phyloP scores from a whole-genome alignment of 2,329 filamentous ascomycete genomes.

The Knufia petricola region DNA sequence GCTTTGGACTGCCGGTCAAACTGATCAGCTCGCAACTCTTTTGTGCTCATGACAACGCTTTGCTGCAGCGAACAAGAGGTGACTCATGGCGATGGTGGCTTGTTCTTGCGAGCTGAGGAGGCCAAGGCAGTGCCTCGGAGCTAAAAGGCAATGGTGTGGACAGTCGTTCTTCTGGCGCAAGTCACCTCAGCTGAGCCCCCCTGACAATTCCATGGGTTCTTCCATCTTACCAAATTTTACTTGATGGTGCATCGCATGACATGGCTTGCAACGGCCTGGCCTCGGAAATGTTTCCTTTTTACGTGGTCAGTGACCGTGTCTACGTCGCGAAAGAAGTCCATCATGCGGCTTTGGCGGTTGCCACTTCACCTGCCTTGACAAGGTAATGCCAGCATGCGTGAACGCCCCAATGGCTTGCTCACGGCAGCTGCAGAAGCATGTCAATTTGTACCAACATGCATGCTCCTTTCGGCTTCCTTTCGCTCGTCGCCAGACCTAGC shows the following conservation, averaged over 20 bases:
- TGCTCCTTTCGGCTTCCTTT: background rate
- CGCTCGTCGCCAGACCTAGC: background rate
- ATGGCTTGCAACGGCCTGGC: too few species aligned
- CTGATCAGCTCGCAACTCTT: background rate
- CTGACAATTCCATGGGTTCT: background rate
- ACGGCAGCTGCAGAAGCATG: background rate
- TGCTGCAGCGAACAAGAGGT: too few species aligned
- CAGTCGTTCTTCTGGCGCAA: too few species aligned
- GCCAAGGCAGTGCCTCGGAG: too few species aligned
- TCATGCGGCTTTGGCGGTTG: too few species aligned
- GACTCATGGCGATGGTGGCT: too few species aligned
- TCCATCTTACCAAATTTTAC: background rate
- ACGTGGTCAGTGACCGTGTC: too few species aligned
- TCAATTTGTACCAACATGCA: background rate
- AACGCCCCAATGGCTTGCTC: background rate
- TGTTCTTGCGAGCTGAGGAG: too few species aligned
- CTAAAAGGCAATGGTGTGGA: too few species aligned
- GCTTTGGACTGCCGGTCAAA: too few species aligned
- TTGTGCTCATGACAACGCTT: background rate
- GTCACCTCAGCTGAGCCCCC: conserved; percentile 1
- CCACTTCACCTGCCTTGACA: background rate
- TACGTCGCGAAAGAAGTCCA: too few species aligned
- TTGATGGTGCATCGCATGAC: background rate
- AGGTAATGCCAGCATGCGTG: background rate
- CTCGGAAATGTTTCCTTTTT: too few species aligned